Base-by-base conservation (phyloP, 2,329 filamentous ascomycete genomes). In the Arthrobotrys megalospora region DNA sequence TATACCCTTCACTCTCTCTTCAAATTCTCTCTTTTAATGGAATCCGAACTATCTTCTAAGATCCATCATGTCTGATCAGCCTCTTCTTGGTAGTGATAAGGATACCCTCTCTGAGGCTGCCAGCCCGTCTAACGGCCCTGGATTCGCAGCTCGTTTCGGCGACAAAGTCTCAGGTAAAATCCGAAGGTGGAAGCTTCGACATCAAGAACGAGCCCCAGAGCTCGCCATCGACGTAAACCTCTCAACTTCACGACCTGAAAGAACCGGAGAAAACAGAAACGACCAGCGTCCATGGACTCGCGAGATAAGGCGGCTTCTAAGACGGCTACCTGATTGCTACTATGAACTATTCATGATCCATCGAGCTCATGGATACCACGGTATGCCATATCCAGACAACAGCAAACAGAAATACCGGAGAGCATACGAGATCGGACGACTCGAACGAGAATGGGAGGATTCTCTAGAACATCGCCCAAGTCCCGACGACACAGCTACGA, bases 361-460 rank as follows among this genome's bases (percentile, higher is more conserved):
- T 38, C 41, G 71, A 55, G 64, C 71, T 6, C 36, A 63, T 6
- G 63, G 71, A 6, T 64, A 76, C 38, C 71, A 76, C 21, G 45
- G 43, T 10, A 68, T 68, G 63, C n/a, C 8, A 10, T 55, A 19
- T 43, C 71, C 71, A 19, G 24, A 45, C 6, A 14, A 21, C 11
- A 53, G 19, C 16, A 12, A 52, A 10, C 14, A 45, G 6, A 10
- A 32, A 8, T 68, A 53, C 34, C 14, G 53, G 45, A 64, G 47
- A 24, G 71, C 71, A 4, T 64, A 68, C 45, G 63, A 76, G 12
- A 64, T 68, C 43, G 71, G 71, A 41, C 60, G 50, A 7, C 52
- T 69, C 10, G 71, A 68, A 16, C 21, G 71, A 47, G 11, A 53
- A 24, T 69, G 71, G 71, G 71, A 76, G 45, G 55, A 76, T n/a